Evolutionary conservation across 23 red algal genomes (phyloP), one percentile per base, ranked within the genome.

Genomic region (Gracilariopsis chorda): DNA sequence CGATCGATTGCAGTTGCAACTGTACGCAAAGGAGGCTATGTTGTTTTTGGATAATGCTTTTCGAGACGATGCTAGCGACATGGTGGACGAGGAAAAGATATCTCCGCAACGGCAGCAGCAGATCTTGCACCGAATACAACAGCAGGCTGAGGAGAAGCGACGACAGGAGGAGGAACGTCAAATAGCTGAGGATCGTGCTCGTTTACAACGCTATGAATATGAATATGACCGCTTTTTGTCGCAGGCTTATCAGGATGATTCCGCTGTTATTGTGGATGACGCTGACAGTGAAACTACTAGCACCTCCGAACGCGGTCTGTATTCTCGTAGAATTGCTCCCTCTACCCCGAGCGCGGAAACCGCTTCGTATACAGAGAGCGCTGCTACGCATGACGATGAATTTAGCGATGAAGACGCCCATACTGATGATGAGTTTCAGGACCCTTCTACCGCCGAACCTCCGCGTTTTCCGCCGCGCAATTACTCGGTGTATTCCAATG

Each of bases 11-110:
- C 72, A 81, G 61, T 40, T 91, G 57, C 72, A 91, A 60, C 44
- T 32, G 33, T 91, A 91, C 75, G 87, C 75, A 4, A 53, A 52
- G 21, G 90, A 93, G 36, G 90, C 90, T 6, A 84, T 93, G 90
- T 74, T 53, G 20, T 93, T 93, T 74, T 63, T 93, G 2, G 90
- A 93, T 43, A 77, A 77, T 12, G 90, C 90, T 3, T 84, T 93
- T 39, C 78, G 64, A 8, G 76, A 69, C 64, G 90, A 77, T 39
- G 41, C 59, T 46, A 51, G 77, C 49, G 62, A 36, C 36, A 36
- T 51, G 33, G 35, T 64, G 4, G 51, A 41, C 27, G 78, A 65
- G 10, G 86, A 77, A 16, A 55, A 55, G n/a, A 55, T 55, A 16
- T n/a, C 14, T 55, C 16, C 14, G 14, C 16, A 55, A 14, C 49